Evolutionary conservation across 1,284 basidiomycete genomes (phyloP).

Genomic region (Marasmius tenuissimus): DNA sequence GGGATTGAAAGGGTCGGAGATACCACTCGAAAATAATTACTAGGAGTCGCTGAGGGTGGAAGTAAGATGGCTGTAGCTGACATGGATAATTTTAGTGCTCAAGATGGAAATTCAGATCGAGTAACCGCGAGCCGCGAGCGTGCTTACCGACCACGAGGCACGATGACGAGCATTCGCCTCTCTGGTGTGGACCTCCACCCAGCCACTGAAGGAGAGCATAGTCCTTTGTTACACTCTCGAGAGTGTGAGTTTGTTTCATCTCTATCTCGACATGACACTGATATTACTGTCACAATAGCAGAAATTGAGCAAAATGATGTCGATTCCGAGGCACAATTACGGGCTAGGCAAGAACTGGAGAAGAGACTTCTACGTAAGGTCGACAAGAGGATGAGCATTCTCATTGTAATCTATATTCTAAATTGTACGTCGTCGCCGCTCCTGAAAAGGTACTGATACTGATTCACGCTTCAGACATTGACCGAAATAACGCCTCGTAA

Average conservation of each 20-base stretch:
- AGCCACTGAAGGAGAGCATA: not conserved
- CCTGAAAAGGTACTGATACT: not conserved
- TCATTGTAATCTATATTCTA: slow-evolving; percentile 67
- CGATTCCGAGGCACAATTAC: not conserved
- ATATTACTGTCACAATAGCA: not conserved
- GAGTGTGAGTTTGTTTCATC: not conserved
- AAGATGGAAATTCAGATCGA: not conserved
- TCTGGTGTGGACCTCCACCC: not conserved
- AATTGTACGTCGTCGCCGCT: slow-evolving; percentile 49
- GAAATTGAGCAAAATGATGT: not conserved
- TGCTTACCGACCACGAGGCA: not conserved
- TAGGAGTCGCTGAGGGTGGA: slow-evolving; percentile 42
- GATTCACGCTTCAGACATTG: slow-evolving; percentile 46
- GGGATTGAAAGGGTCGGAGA: slow-evolving; percentile 56
- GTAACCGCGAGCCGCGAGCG: not conserved
- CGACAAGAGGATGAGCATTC: slow-evolving; percentile 63
- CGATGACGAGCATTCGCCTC: not conserved
- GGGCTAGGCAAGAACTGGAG: slow-evolving; percentile 41
- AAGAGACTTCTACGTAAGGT: slow-evolving; percentile 58
- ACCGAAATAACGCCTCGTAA: slow-evolving; percentile 67
- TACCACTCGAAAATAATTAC: slow-evolving; percentile 63
- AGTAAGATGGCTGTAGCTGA: slow-evolving; percentile 20
- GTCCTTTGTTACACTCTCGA: not conserved
- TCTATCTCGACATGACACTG: not conserved
- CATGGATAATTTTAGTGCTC: not conserved